Base-by-base conservation (phyloP, 1,284 basidiomycete genomes). In the Naganishia sp. region DNA sequence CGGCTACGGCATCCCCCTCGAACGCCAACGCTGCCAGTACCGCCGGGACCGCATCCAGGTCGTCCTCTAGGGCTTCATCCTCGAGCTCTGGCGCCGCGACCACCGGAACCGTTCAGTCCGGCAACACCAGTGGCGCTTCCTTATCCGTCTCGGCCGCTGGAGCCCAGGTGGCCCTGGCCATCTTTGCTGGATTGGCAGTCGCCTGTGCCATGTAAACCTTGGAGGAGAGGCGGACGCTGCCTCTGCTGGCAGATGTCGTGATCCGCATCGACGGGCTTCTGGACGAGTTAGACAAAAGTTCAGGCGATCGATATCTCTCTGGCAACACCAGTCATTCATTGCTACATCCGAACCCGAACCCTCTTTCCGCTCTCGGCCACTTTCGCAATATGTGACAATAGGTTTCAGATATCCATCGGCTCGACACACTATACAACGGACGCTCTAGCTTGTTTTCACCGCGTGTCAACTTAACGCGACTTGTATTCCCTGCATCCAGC, bases 201-300 rank as follows among this genome's bases (percentile, higher is more conserved):
- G 31, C 23, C 44, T 31, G 48, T 9, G 42, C 65, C 49, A 39
- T 69, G 65, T 46, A 63, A 55, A 45, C 60, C 21, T 25, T 63
- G 39, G 16, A 66, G 7, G 18, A 46, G 18, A 31, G 52, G 67
- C 18, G 21, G 52, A 39, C 55, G 39, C 11, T 36, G 53, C 33
- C 9, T 39, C 16, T 42, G 53, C 33, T 53, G 33, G 53, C 53
- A 55, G 53, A 42, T 23, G 33, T 18, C 21, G 33, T 15, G 18
- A 23, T 23, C 23, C 23, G 45, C 45, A 9, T n/a, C 11, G 45
- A 46, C 15, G 23, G 18, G 18, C 18, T 9, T 18, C 7, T 18
- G 45, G 7, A 23, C 7, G 18, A 15, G 6, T 46, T 46, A 9
- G 23, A 15, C 18, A 46, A 2, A 2, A 23, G 11, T 15, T 7